Conservation (phyloP, 2,329 filamentous ascomycete genomes). For the Penicillium sp. region DNA sequence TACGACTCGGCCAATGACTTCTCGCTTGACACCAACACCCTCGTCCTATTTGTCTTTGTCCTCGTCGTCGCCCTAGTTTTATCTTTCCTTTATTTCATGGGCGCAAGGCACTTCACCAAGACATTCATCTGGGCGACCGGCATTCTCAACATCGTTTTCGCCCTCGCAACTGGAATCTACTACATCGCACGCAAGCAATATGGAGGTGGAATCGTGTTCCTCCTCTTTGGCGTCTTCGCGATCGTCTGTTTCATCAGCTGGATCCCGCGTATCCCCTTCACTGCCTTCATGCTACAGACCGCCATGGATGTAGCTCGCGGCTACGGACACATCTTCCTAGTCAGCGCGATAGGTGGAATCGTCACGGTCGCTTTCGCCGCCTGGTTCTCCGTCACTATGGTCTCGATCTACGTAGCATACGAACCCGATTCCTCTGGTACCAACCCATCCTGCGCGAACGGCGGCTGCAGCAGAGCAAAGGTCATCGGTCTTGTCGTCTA, state of each 20-base stretch:
- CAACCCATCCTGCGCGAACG: slow-evolving; percentile 57
- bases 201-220: slow-evolving; percentile 81
- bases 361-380: slow-evolving; percentile 72
- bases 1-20: slow-evolving; percentile 67
- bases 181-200: slow-evolving; percentile 76
- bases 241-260: slow-evolving; percentile 82
- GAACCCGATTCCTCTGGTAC: slow-evolving; percentile 53
- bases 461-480: slow-evolving; percentile 68
- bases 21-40: slow-evolving; percentile 74
- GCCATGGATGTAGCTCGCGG: slow-evolving; percentile 79
- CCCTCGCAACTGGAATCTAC: slow-evolving; percentile 81
- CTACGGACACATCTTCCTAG: slow-evolving; percentile 81
- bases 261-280: slow-evolving; percentile 89
- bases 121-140: slow-evolving; percentile 91
- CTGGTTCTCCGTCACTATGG: slow-evolving; percentile 83
- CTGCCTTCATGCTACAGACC: slow-evolving; percentile 82
- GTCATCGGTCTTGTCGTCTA: slow-evolving; percentile 84
- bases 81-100: slow-evolving; percentile 72
- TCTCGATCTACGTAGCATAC: slow-evolving; percentile 81
- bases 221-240: slow-evolving; percentile 76
- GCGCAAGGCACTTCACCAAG: slow-evolving; percentile 76
- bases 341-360: slow-evolving; percentile 79
- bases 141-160: slow-evolving; percentile 80
- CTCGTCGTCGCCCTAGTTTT: slow-evolving; percentile 71
- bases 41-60: slow-evolving; percentile 79